Percentiles rank a stretch among this genome's conserved stretches.
Evolutionary conservation across 2,329 filamentous ascomycete species (phyloP).

Genomic region (Xylariaceae sp.): DNA sequence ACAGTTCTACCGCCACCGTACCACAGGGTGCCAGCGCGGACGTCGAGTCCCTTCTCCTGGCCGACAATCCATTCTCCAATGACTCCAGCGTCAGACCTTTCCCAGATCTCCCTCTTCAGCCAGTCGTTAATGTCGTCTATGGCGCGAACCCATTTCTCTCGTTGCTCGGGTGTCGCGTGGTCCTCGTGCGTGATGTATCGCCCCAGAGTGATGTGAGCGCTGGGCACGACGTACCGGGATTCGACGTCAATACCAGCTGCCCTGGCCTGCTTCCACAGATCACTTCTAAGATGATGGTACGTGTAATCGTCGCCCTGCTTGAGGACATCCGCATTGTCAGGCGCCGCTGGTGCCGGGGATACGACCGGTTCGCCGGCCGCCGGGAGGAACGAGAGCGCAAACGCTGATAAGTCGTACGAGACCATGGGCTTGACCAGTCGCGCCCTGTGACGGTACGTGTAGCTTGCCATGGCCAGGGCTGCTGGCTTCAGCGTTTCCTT

Average conservation of each 20-base stretch:
- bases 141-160: slow-evolving; percentile 58
- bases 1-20: slow-evolving; percentile 78
- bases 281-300: slow-evolving; percentile 84
- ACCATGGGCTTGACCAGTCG: slow-evolving; percentile 77
- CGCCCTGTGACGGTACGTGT: slow-evolving; percentile 60
- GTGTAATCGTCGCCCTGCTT: slow-evolving; percentile 62
- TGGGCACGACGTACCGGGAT: slow-evolving; percentile 81
- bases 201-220: slow-evolving; percentile 81
- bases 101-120: slow-evolving; percentile 68
- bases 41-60: slow-evolving; percentile 73
- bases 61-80: slow-evolving; percentile 81
- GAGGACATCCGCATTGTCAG: slow-evolving; percentile 32
- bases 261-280: slow-evolving; percentile 60
- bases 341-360: slow-evolving; percentile 37
- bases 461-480: slow-evolving; percentile 57
- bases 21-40: slow-evolving; percentile 71
- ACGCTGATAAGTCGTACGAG: slow-evolving; percentile 76
- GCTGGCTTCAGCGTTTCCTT: slow-evolving; percentile 51
- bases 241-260: slow-evolving; percentile 62
- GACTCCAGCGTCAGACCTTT: slow-evolving; percentile 38
- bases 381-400: slow-evolving; percentile 83
- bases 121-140: slow-evolving; percentile 74
- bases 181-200: slow-evolving; percentile 68
- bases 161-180: slow-evolving; percentile 51
- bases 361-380: slow-evolving; percentile 56